These are phyloP conservation scores for Cyclotella choctawhatcheeana DNA, from an alignment of 108 stramenopile genomes.

Conservation along the genomic window DNA sequence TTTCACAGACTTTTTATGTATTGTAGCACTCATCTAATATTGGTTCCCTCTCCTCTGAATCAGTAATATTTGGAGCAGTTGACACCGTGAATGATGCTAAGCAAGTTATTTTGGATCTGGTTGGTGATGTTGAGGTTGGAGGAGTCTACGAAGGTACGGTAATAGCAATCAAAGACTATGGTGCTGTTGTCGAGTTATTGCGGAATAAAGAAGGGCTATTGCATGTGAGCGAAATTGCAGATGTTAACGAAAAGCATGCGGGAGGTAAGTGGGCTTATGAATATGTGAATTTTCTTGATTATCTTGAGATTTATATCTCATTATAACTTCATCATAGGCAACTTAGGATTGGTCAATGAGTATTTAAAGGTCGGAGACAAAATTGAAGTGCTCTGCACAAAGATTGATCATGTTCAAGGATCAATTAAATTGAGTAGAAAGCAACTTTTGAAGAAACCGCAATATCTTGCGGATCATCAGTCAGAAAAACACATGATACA, in stretches of 20 bases:
- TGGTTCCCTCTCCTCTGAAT: not conserved
- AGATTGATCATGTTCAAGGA: conserved; percentile 75
- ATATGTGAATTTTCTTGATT: not conserved
- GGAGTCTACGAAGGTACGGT: conserved; percentile 81
- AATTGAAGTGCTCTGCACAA: conserved; percentile 63
- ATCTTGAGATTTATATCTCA: not conserved
- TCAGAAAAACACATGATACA: too few relatives aligned
- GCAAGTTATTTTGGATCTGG: conserved; percentile 71
- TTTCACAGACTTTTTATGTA: too few relatives aligned
- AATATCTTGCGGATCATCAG: too few relatives aligned
- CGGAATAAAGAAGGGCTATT: conserved; percentile 89
- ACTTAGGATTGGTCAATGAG: conserved; percentile 56
- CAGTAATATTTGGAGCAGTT: conserved; percentile 64
- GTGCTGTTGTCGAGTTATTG: conserved; percentile 85
- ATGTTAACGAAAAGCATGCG: conserved; percentile 48
- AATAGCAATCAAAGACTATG: conserved; percentile 87
- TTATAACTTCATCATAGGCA: conserved; percentile 6
- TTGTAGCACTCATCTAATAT: not conserved
- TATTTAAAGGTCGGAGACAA: conserved; percentile 64
- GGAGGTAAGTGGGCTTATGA: conserved; percentile 20
- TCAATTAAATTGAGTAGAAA: conserved; percentile 62
- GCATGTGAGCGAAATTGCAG: conserved; percentile 84
- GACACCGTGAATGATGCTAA: conserved; percentile 65
- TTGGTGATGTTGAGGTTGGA: conserved; percentile 77
- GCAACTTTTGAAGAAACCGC: conserved; percentile 18